phyloP scores from a whole-genome alignment of 1,284 basidiomycete genomes.

The Apiotrichum akiyoshidainum region DNA sequence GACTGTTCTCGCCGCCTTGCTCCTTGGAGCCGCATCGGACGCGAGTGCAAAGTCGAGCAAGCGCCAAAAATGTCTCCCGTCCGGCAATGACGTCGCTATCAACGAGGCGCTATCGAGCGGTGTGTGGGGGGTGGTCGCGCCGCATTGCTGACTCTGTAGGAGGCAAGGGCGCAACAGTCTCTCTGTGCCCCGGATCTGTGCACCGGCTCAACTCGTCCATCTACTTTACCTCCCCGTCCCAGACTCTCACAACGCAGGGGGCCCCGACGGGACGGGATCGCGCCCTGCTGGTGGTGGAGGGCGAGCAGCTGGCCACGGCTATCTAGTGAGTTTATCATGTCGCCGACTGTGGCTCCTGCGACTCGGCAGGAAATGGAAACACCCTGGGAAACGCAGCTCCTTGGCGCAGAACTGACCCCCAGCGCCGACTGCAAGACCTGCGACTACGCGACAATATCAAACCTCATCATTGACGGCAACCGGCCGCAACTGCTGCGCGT shows the following conservation, averaged over 20 bases:
- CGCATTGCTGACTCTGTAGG: conserved; percentile 23
- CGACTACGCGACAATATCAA: conserved; percentile 34
- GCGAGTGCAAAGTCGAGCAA: not conserved
- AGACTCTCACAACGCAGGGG: conserved; percentile 45
- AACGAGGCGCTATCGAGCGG: conserved; percentile 40
- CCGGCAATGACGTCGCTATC: conserved; percentile 43
- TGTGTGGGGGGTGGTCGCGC: conserved; percentile 15
- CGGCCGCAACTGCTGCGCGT: conserved; percentile 47
- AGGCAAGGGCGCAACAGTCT: conserved; percentile 36
- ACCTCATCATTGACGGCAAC: conserved; percentile 49
- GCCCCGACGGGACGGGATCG: conserved; percentile 35
- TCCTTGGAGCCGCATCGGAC: too few relatives aligned
- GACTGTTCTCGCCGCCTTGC: too few relatives aligned
- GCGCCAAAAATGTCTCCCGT: conserved; percentile 30
- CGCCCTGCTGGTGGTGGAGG: conserved; percentile 46
- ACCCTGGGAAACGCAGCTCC: too few relatives aligned
- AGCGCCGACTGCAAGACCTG: conserved; percentile 50
- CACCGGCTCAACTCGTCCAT: conserved; percentile 43
- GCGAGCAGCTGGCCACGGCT: conserved; percentile 39
- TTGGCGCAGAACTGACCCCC: not conserved
- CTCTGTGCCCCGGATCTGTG: conserved; percentile 45
- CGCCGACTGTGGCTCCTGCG: too few relatives aligned
- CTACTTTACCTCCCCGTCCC: conserved; percentile 39
- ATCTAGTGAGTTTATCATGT: conserved; percentile 30
- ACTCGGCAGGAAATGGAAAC: too few relatives aligned